Conservation (phyloP, 1,284 basidiomycete genomes). For the Moniliella sp. region DNA sequence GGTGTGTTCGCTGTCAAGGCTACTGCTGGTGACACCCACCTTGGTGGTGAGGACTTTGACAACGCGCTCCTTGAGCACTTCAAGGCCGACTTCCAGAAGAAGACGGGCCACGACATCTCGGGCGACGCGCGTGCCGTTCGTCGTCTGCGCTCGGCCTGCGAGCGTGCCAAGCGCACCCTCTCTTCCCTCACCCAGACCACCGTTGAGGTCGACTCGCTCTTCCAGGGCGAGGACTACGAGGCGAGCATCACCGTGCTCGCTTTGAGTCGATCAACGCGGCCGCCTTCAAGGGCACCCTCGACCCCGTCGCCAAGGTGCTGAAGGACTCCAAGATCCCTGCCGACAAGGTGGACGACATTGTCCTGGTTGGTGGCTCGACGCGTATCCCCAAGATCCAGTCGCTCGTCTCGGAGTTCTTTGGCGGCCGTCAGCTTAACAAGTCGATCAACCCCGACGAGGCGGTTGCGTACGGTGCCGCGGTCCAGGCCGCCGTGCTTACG, state of each 20-base stretch:
- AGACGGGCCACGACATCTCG: conserved; percentile 66
- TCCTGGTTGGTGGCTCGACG: conserved; percentile 95
- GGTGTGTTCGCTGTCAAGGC: conserved; percentile 49
- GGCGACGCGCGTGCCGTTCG: conserved; percentile 83
- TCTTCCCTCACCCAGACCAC: conserved; percentile 95
- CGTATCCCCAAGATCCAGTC: conserved; percentile 99
- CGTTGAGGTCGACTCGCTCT: conserved; percentile 94
- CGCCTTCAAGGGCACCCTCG: conserved; percentile 86
- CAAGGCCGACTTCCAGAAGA: conserved; percentile 50
- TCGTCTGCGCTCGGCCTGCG: conserved; percentile 83
- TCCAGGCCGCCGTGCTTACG: conserved; percentile 33
- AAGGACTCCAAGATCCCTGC: conserved; percentile 94
- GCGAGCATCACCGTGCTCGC: conserved; percentile 49
- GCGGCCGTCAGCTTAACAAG: conserved; percentile 92
- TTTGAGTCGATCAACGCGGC: conserved; percentile 96
- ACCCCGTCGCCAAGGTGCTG: conserved; percentile 93
- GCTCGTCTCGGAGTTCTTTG: conserved; percentile 91
- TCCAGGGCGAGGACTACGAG: conserved; percentile 46
- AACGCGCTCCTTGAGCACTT: conserved; percentile 80
- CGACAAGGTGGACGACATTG: conserved; percentile 95
- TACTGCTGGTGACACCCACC: conserved; percentile 41
- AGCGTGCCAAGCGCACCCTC: conserved; percentile 95
- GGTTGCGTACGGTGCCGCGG: conserved; percentile 36
- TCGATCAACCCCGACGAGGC: conserved; percentile 44
- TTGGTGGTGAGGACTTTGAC: conserved; percentile 85